Conservation (phyloP, 208 protist genomes). For the Leishmania lainsoni region DNA sequence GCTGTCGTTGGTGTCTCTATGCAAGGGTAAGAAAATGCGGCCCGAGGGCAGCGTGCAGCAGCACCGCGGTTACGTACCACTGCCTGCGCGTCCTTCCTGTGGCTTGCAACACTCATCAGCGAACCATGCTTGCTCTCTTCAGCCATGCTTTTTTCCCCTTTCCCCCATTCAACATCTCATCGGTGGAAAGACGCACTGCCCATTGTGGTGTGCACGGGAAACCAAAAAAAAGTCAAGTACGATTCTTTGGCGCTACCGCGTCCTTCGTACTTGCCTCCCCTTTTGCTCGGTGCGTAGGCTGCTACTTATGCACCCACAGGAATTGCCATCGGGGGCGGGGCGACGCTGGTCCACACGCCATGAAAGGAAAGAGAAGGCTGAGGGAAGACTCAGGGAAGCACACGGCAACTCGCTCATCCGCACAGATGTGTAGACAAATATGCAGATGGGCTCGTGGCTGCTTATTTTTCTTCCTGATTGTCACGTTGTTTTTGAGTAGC, state of each 20-base stretch:
- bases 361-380: neutral
- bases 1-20: neutral
- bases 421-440: neutral
- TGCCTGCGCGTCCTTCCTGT: neutral
- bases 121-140: neutral
- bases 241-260: neutral
- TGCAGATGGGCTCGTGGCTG: neutral
- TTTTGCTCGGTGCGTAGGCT: neutral
- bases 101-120: neutral
- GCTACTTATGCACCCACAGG: neutral
- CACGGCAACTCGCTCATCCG: neutral
- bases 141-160: neutral
- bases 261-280: neutral
- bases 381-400: neutral
- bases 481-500: too few species aligned
- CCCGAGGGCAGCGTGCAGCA: neutral
- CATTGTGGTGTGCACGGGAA: neutral
- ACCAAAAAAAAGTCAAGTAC: neutral
- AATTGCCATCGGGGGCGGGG: neutral
- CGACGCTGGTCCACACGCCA: neutral
- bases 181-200: neutral
- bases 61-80: neutral
- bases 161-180: neutral
- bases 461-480: neutral
- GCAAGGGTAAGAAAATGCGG: conserved; percentile 10